Percentiles rank a stretch among this genome's conserved stretches.
These are phyloP conservation scores for Aspergillus taichungensis DNA, from an alignment of 495 filamentous ascomycete genomes.

Conservation along the genomic window DNA sequence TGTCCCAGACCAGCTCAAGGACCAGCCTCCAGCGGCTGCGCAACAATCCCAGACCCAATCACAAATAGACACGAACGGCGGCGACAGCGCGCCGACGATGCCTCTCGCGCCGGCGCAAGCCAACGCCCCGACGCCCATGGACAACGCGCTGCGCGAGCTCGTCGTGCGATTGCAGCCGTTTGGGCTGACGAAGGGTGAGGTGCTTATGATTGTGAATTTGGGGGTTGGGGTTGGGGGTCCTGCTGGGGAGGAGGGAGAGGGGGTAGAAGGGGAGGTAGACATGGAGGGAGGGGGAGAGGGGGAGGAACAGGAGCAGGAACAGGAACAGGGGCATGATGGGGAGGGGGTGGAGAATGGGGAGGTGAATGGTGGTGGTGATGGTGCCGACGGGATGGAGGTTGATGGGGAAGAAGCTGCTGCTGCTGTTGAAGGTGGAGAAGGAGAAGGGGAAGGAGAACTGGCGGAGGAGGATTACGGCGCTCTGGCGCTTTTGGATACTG, in stretches of 20 bases:
- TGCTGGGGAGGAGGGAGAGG: neutral
- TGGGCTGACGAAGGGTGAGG: constrained; percentile 52
- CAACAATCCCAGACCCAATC: constrained; percentile 19
- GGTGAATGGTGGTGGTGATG: neutral
- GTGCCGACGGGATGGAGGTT: constrained; percentile 4
- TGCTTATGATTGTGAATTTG: constrained; percentile 57
- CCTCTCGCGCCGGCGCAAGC: constrained; percentile 4
- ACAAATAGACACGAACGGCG: constrained; percentile 17
- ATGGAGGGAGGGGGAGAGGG: constrained; percentile 2
- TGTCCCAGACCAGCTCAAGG: constrained; percentile 8
- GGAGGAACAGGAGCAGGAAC: constrained; percentile 3
- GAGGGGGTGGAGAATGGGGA: constrained; percentile 13
- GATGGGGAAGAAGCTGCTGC: constrained; percentile 11
- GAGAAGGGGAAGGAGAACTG: constrained; percentile 11
- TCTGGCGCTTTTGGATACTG: constrained; percentile 30
- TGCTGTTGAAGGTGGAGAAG: constrained; percentile 14
- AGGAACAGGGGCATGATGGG: constrained; percentile 4
- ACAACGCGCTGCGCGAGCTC: constrained; percentile 30
- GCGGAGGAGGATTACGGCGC: constrained; percentile 29
- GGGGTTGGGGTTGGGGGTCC: constrained; percentile 24
- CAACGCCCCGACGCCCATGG: constrained; percentile 22
- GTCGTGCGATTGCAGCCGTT: constrained; percentile 35
- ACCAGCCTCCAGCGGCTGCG: constrained; percentile 16
- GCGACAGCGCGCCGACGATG: constrained; percentile 6
- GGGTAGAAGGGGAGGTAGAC: neutral